These are phyloP conservation scores for Bipolaris gigantea DNA, from an alignment of 2,329 filamentous ascomycete species.

Conservation along the genomic window DNA sequence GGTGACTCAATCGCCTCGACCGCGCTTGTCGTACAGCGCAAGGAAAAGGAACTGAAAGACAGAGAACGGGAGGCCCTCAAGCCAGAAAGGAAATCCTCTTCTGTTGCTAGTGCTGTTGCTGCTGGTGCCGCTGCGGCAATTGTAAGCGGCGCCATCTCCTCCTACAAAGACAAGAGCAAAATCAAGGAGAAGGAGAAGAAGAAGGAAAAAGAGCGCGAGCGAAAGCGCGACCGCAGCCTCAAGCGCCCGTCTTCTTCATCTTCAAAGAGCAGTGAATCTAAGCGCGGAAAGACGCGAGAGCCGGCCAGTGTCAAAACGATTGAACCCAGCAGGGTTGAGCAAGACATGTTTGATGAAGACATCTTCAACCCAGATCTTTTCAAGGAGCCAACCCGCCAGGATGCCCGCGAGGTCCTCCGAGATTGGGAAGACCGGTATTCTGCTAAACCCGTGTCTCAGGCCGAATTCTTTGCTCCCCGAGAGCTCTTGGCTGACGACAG, in stretches of 20 bases:
- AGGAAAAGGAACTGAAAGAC: slow-evolving; percentile 40
- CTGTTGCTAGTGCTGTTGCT: slow-evolving; percentile 42
- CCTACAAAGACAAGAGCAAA: slow-evolving; percentile 24
- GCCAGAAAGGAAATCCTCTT: slow-evolving; percentile 44
- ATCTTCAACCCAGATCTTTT: slow-evolving; percentile 52
- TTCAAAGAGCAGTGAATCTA: slow-evolving; percentile 19
- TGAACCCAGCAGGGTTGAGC: slow-evolving; percentile 38
- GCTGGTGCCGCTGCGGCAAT: slow-evolving; percentile 40
- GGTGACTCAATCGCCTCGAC: slow-evolving; percentile 36
- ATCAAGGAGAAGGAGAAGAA: slow-evolving; percentile 1
- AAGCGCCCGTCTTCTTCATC: slow-evolving; percentile 23
- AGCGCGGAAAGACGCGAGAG: slow-evolving; percentile 26
- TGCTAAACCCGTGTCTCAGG: slow-evolving; percentile 44
- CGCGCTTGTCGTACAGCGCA: slow-evolving; percentile 37
- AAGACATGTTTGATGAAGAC: slow-evolving; percentile 49
- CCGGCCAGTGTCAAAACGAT: slow-evolving; percentile 41
- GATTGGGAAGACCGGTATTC: slow-evolving; percentile 50
- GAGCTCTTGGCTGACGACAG: slow-evolving; percentile 47
- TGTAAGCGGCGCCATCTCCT: slow-evolving; percentile 36
- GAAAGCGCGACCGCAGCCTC: slow-evolving; percentile 16
- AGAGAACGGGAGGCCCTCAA: slow-evolving; percentile 40
- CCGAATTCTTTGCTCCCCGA: slow-evolving; percentile 53
- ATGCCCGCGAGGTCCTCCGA: slow-evolving; percentile 47
- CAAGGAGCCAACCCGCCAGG: slow-evolving; percentile 35
- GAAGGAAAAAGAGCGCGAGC: slow-evolving; percentile 16